Percentiles rank a stretch among this genome's conserved stretches.
These are phyloP conservation scores for Astrothelium macrocarpum DNA, from an alignment of 495 filamentous ascomycete genomes.

Conservation along the genomic window DNA sequence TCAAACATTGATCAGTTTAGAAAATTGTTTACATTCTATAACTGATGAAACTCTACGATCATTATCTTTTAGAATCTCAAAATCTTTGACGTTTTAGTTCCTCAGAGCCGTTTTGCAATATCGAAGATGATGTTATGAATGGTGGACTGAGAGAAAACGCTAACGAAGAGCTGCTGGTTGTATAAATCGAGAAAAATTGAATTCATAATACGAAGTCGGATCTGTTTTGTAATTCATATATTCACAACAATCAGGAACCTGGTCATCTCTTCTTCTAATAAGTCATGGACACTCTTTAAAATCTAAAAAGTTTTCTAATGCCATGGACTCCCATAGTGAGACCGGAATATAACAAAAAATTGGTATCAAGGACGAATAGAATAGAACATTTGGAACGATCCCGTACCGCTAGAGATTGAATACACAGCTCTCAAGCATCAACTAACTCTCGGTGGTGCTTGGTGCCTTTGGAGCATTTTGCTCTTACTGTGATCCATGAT, in stretches of 20 bases:
- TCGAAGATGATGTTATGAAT: too few species aligned
- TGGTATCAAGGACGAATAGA: neutral
- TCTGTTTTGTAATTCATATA: neutral
- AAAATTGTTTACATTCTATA: too few species aligned
- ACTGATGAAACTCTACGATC: too few species aligned
- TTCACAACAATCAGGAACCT: neutral
- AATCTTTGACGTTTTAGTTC: too few species aligned
- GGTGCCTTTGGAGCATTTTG: neutral
- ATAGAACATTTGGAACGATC: neutral
- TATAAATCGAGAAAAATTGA: too few species aligned
- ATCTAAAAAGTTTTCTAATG: neutral
- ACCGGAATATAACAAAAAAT: neutral
- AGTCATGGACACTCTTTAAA: neutral
- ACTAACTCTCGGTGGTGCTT: neutral
- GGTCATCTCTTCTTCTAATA: neutral
- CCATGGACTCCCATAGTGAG: neutral
- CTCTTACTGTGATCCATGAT: neutral
- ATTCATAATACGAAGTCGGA: neutral
- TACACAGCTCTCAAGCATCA: neutral
- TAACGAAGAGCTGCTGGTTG: too few species aligned
- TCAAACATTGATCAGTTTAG: too few species aligned
- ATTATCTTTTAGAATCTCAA: too few species aligned
- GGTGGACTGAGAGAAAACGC: too few species aligned
- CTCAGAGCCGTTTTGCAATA: too few species aligned
- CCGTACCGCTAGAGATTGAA: neutral